phyloP scores from a whole-genome alignment of 345 rosid species.

The Brassica napus region DNA sequence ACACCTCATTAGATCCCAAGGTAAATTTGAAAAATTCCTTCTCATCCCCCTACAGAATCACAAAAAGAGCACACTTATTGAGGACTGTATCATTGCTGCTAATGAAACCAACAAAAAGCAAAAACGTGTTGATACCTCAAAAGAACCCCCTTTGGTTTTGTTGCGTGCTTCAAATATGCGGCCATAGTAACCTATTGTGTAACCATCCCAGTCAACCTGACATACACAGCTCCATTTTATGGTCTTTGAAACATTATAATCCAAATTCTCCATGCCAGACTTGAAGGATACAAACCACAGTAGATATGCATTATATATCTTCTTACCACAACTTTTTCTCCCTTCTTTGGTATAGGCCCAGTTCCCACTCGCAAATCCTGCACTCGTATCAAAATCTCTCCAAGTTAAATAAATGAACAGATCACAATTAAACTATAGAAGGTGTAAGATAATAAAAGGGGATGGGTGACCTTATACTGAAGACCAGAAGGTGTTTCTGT shows the following conservation, averaged over 20 bases:
- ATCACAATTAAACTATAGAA: neutral
- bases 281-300: too few species aligned
- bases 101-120: neutral
- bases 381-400: slow-evolving; percentile 26
- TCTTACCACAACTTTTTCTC: slow-evolving; percentile 44
- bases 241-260: neutral
- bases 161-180: slow-evolving; percentile 99
- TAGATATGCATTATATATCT: neutral
- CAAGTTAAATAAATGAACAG: slow-evolving; percentile 28
- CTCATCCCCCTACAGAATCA: slow-evolving; percentile 72
- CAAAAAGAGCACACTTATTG: slow-evolving; percentile 6
- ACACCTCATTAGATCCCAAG: slow-evolving; percentile 71
- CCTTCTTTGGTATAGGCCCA: slow-evolving; percentile 79
- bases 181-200: slow-evolving; percentile 96
- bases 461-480: slow-evolving; percentile 72
- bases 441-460: neutral
- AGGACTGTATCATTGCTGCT: neutral
- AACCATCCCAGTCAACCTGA: slow-evolving; percentile 98
- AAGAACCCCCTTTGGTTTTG: slow-evolving; percentile 94
- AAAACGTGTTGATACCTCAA: slow-evolving; percentile 58
- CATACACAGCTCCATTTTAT: slow-evolving; percentile 13
- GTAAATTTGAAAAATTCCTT: slow-evolving; percentile 84
- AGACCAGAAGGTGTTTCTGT: slow-evolving; percentile 82
- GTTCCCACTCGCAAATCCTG: slow-evolving; percentile 84
- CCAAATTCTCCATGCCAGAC: too few species aligned